Evolutionary conservation across 1,284 basidiomycete genomes (phyloP).

Genomic region (Apiotrichum brassicae): DNA sequence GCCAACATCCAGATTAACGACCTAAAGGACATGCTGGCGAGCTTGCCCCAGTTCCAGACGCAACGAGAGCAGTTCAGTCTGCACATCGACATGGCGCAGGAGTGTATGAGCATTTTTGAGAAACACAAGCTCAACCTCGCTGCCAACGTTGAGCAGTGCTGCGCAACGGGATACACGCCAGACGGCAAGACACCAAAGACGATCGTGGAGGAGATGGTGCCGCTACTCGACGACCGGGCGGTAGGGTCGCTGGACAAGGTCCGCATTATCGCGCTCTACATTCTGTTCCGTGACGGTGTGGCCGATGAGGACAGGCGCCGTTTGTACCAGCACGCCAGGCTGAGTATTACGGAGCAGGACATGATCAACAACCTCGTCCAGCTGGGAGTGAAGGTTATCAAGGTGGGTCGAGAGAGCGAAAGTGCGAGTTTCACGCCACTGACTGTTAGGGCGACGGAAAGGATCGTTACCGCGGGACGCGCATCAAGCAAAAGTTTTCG

Average conservation of each 20-base stretch:
- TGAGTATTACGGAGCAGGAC: constrained; percentile 85
- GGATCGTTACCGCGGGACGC: constrained; percentile 61
- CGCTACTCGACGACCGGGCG: constrained; percentile 75
- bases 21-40: constrained; percentile 99
- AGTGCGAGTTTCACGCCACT: too few relatives aligned
- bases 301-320: constrained; percentile 93
- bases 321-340: constrained; percentile 91
- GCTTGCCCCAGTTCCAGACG: constrained; percentile 88
- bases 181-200: constrained; percentile 87
- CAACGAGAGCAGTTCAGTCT: constrained; percentile 93
- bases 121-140: constrained; percentile 76
- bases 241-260: constrained; percentile 75
- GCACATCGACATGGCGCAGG: constrained; percentile 94
- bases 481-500: constrained; percentile 66
- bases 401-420: constrained; percentile 35
- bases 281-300: constrained; percentile 91
- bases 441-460: constrained; percentile 3
- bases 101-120: constrained; percentile 92
- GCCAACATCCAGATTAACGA: constrained; percentile 75
- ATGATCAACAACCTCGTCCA: constrained; percentile 81
- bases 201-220: constrained; percentile 98
- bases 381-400: constrained; percentile 75
- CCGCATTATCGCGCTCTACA: constrained; percentile 92
- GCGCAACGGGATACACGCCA: constrained; percentile 78
- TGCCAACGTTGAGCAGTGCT: constrained; percentile 91